phyloP scores from a whole-genome alignment of 2,329 filamentous ascomycete species.

The Torrubiella hemipterigena region DNA sequence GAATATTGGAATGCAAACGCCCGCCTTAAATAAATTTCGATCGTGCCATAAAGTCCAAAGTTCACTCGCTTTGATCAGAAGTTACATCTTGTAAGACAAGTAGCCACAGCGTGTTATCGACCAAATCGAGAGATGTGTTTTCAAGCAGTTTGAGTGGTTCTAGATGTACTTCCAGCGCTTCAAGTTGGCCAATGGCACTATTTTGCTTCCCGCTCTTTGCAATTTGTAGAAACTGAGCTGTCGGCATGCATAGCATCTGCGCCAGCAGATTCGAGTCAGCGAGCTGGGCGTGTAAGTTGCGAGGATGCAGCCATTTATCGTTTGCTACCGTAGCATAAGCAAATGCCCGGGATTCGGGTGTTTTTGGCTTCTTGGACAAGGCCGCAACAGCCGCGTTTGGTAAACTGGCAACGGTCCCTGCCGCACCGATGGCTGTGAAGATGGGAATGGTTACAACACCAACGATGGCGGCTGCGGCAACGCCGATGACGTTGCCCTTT shows the following conservation, averaged over 20 bases:
- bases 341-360: constrained; percentile 25
- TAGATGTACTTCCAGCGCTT: constrained; percentile 1
- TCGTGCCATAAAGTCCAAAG: no score
- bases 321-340: constrained; percentile 30
- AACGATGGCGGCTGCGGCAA: constrained; percentile 20
- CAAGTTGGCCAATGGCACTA: constrained; percentile 4
- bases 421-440: constrained; percentile 21
- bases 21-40: no score
- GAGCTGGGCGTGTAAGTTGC: constrained; percentile 24
- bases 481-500: constrained; percentile 26
- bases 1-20: no score
- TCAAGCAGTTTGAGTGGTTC: constrained; percentile 1
- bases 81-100: constrained; percentile 2
- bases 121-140: constrained; percentile 2
- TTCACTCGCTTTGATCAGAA: no score
- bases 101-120: constrained; percentile 5
- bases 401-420: constrained; percentile 20
- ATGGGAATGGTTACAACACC: constrained; percentile 27
- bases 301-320: constrained; percentile 25
- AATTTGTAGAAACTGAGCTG: constrained; percentile 3
- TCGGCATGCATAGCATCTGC: constrained; percentile 7
- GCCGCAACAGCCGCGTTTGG: constrained; percentile 21
- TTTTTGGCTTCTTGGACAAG: constrained; percentile 23
- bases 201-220: constrained; percentile 5
- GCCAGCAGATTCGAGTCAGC: constrained; percentile 17